Base-by-base conservation (phyloP, 768 basidiomycete genomes). In the Boletellus ananiceps region DNA sequence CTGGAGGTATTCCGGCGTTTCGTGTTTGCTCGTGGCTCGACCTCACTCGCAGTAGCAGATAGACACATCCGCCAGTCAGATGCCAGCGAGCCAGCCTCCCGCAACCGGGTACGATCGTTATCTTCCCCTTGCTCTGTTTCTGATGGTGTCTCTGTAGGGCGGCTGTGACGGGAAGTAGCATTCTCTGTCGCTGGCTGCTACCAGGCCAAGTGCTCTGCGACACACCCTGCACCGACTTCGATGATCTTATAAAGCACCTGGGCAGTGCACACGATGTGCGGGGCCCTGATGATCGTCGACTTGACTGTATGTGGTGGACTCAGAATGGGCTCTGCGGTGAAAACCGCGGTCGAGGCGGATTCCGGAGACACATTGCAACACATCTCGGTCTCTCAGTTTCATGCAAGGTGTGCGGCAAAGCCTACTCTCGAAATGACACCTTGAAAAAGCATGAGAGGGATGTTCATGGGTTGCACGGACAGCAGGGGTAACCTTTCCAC, bases 321-420 rank as follows among this genome's bases (percentile, higher is more conserved):
- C 4, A 12, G 0, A 0, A 5, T 2, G 19, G 21, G 0, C 1
- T 1, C 14, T 61, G 60, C 14, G 15, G 21, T 3, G 15, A 33
- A 0, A 0, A 15, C 1, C 37, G 7, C 11, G 47, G 55, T 4
- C 39, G 61, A 2, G 36, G 51, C 6, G 33, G 6, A 0, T 37
- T 55, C 5, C 34, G 38, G 0, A 54, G 59, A 0, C 61, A 65
- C 21, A 51, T 52, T 0, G 36, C 12, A 0, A 38, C 4, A 0
- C 63, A 62, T 13, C 3, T 48, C 0, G 14, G 40, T 0, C 4
- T 1, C 7, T 23, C 21, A 2, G 33, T 42, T 8, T 0, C 11
- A 9, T 60, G 53, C 41, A 2, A 14, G 0, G 21, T 14, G 2
- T 58, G 50, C 11, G 34, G 8, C 3, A 54, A 44, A 18, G 1